These are phyloP conservation scores for Gyromitra esculenta DNA, from an alignment of 2,329 filamentous ascomycete species.

Conservation along the genomic window DNA sequence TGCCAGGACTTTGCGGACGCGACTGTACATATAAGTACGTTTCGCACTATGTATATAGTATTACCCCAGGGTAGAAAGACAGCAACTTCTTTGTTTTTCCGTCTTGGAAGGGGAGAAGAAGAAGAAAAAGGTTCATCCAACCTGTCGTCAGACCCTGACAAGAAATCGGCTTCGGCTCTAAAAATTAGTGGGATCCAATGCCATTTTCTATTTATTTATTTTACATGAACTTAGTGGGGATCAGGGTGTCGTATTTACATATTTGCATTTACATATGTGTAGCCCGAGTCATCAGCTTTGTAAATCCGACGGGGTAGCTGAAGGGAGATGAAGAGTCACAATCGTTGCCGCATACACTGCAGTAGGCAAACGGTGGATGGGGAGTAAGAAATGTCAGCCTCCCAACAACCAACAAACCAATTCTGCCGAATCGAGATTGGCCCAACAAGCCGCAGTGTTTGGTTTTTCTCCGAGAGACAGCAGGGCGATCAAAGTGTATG, in stretches of 20 bases:
- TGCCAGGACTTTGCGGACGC: too few relatives aligned
- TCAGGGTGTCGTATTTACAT: not conserved
- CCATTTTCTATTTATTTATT: not conserved
- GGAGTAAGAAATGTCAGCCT: constrained; percentile 21
- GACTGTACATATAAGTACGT: not conserved
- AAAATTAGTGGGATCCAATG: not conserved
- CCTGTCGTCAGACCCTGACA: not conserved
- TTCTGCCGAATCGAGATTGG: constrained; percentile 19
- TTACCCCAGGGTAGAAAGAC: not conserved
- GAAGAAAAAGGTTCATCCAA: not conserved
- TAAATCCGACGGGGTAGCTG: constrained; percentile 29
- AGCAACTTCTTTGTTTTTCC: not conserved
- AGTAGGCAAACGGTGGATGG: not conserved
- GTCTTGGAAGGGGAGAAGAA: not conserved
- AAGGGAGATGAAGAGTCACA: constrained; percentile 35
- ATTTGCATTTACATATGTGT: not conserved
- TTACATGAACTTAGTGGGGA: not conserved
- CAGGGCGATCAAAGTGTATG: too few relatives aligned
- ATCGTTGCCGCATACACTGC: constrained; percentile 1
- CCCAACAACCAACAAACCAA: constrained; percentile 47
- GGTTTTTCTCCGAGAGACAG: not conserved
- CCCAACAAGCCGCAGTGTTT: constrained; percentile 40
- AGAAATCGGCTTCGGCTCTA: not conserved
- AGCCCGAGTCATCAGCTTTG: constrained; percentile 2
- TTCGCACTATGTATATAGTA: too few relatives aligned